Percentiles rank a stretch among this genome's conserved stretches.
These are phyloP conservation scores for Protomyces arabidopsidicola DNA, from an alignment of 1,139 yeast genomes.

Conservation along the genomic window DNA sequence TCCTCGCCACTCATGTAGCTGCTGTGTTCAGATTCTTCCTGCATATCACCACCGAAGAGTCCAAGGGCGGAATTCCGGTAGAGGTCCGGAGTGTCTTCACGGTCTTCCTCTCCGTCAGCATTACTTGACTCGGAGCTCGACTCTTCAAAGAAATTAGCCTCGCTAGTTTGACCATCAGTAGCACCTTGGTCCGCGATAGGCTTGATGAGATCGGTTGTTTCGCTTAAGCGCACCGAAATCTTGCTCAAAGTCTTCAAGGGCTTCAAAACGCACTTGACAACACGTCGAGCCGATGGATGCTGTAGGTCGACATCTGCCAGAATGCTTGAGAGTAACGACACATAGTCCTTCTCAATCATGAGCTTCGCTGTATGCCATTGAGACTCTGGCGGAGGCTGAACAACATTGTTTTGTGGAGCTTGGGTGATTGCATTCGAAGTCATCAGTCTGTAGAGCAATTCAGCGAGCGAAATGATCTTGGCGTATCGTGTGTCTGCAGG, in stretches of 20 bases:
- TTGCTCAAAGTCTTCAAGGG: slow-evolving; percentile 62
- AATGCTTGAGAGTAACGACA: slow-evolving; percentile 53
- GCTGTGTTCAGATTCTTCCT: slow-evolving; percentile 41
- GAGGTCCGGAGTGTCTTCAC: slow-evolving; percentile 77
- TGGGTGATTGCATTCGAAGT: slow-evolving; percentile 31
- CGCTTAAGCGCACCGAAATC: slow-evolving; percentile 38
- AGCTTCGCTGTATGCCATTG: slow-evolving; percentile 49
- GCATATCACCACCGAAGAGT: slow-evolving; percentile 69
- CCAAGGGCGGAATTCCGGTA: slow-evolving; percentile 85
- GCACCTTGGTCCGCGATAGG: slow-evolving; percentile 32
- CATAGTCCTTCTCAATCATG: slow-evolving; percentile 63
- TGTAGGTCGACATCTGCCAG: slow-evolving; percentile 65
- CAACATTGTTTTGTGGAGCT: not conserved
- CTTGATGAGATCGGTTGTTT: slow-evolving; percentile 50
- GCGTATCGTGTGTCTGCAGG: slow-evolving; percentile 47
- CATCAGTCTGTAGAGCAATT: slow-evolving; percentile 43
- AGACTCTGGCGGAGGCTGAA: slow-evolving; percentile 32
- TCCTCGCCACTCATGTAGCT: slow-evolving; percentile 37
- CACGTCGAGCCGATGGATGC: slow-evolving; percentile 59
- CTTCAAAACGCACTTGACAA: slow-evolving; percentile 55
- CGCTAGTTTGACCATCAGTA: slow-evolving; percentile 31
- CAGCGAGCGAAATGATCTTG: slow-evolving; percentile 56
- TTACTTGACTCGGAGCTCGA: slow-evolving; percentile 26
- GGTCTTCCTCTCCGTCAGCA: slow-evolving; percentile 46
- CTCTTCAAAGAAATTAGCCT: slow-evolving; percentile 29